Evolutionary conservation across 2,329 filamentous ascomycete genomes (phyloP).

Genomic region (Helicocarpus griseus): DNA sequence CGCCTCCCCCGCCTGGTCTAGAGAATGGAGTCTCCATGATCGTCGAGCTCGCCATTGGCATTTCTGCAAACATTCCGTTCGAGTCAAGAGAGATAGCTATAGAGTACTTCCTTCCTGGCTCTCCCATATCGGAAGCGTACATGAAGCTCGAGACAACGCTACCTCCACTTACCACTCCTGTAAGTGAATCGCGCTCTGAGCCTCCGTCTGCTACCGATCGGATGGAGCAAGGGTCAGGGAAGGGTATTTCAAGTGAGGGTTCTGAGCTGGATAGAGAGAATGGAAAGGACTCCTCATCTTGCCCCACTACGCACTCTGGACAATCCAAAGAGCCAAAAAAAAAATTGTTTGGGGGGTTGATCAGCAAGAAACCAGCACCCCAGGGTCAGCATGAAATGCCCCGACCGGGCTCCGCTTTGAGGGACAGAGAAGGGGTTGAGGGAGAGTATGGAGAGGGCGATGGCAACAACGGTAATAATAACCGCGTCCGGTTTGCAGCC

Average conservation of each 20-base stretch:
- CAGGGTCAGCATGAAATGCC: slow-evolving; percentile 5
- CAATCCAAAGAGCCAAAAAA: slow-evolving; percentile 24
- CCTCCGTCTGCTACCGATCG: slow-evolving; percentile 11
- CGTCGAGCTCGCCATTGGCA: slow-evolving; percentile 77
- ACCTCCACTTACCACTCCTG: slow-evolving; percentile 47
- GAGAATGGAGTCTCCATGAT: slow-evolving; percentile 87
- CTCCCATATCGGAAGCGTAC: slow-evolving; percentile 56
- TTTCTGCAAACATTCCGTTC: slow-evolving; percentile 74
- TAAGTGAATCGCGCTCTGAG: slow-evolving; percentile 15
- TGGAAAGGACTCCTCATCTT: slow-evolving; percentile 15
- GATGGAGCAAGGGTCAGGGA: slow-evolving; percentile 14
- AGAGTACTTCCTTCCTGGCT: slow-evolving; percentile 72
- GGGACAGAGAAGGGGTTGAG: slow-evolving; percentile 17
- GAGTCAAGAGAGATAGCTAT: slow-evolving; percentile 88
- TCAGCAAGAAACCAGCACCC: slow-evolving; percentile 24
- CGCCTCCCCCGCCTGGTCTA: slow-evolving; percentile 70
- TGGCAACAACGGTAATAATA: neutral
- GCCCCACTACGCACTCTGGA: slow-evolving; percentile 12
- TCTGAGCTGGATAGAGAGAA: slow-evolving; percentile 13
- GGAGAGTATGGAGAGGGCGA: slow-evolving; percentile 13
- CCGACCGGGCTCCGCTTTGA: slow-evolving; percentile 7
- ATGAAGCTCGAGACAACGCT: slow-evolving; percentile 76
- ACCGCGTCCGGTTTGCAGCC: slow-evolving; percentile 61
- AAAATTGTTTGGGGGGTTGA: slow-evolving; percentile 34
- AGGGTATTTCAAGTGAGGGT: slow-evolving; percentile 8